Evolutionary conservation across 805 yeast species (phyloP).

Genomic region (Candida pini): DNA sequence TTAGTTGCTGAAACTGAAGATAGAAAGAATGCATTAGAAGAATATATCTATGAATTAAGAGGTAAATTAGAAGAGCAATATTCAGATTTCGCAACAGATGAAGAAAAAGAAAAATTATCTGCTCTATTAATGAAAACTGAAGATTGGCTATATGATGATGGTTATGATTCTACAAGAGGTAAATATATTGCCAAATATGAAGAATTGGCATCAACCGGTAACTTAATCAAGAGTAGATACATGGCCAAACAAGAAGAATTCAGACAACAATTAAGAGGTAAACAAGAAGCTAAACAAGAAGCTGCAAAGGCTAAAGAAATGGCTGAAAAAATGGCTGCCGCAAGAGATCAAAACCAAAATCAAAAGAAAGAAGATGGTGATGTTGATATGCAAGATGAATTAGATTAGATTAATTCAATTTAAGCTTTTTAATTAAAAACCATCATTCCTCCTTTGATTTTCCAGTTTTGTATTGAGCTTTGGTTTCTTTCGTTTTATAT

Average conservation of each 20-base stretch:
- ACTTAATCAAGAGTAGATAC: constrained; percentile 93
- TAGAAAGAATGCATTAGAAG: constrained; percentile 96
- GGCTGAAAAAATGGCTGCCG: constrained; percentile 67
- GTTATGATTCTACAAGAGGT: constrained; percentile 94
- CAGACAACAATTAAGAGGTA: constrained; percentile 80
- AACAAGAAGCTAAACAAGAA: constrained; percentile 82
- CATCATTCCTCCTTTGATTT: too few relatives aligned
- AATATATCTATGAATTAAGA: constrained; percentile 95
- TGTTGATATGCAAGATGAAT: constrained; percentile 28
- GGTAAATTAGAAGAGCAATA: constrained; percentile 93
- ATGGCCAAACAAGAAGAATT: constrained; percentile 91
- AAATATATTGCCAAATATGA: constrained; percentile 96
- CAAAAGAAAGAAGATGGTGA: constrained; percentile 34
- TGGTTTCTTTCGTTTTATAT: not conserved
- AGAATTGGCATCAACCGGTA: constrained; percentile 92
- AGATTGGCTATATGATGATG: constrained; percentile 98
- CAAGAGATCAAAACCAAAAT: constrained; percentile 33
- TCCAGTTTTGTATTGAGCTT: too few relatives aligned
- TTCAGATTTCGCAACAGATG: constrained; percentile 80
- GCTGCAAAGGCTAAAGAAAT: constrained; percentile 78
- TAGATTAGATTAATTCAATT: constrained; percentile 11
- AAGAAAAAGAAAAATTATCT: constrained; percentile 76
- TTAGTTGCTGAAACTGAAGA: constrained; percentile 98
- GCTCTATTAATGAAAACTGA: constrained; percentile 79
- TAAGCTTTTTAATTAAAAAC: not conserved